Percentiles rank a stretch among this genome's conserved stretches.
Conservation (phyloP, 371 early-diverging fungal species). For the Cokeromyces recurvatus region DNA sequence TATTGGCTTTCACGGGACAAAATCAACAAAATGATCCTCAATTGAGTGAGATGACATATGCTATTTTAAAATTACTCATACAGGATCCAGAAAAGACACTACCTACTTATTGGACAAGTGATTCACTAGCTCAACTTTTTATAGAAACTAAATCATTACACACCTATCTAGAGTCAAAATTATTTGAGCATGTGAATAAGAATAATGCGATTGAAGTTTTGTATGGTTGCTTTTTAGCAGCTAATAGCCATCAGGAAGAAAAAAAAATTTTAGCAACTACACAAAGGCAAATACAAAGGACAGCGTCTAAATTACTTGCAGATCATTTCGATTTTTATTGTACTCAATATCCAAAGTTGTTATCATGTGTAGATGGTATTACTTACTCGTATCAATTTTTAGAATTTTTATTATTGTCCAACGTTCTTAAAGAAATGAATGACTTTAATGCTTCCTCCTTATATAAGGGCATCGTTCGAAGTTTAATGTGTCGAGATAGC, state of each 20-base stretch:
- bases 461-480: slow-evolving; percentile 27
- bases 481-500: slow-evolving; percentile 25
- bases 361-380: slow-evolving; percentile 32
- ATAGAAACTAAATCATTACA: slow-evolving; percentile 19
- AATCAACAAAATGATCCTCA: slow-evolving; percentile 13
- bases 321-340: slow-evolving; percentile 27
- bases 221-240: slow-evolving; percentile 24
- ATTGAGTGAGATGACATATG: slow-evolving; percentile 12
- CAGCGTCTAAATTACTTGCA: slow-evolving; percentile 10
- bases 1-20: slow-evolving; percentile 17
- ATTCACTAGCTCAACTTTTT: slow-evolving; percentile 10
- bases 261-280: background rate
- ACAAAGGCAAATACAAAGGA: background rate
- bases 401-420: slow-evolving; percentile 17
- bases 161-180: slow-evolving; percentile 9
- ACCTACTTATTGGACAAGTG: slow-evolving; percentile 24
- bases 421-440: slow-evolving; percentile 18
- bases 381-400: slow-evolving; percentile 26
- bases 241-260: background rate
- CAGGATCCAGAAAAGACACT: slow-evolving; percentile 25
- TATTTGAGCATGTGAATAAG: slow-evolving; percentile 19
- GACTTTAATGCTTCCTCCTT: slow-evolving; percentile 16
- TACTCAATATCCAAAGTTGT: slow-evolving; percentile 23
- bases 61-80: slow-evolving; percentile 15
- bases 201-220: slow-evolving; percentile 30